A percentile compares a stretch with the other conserved stretches of the same genome.
phyloP scores from a whole-genome alignment of 352 stramenopile genomes.

The Phytophthora rubi region DNA sequence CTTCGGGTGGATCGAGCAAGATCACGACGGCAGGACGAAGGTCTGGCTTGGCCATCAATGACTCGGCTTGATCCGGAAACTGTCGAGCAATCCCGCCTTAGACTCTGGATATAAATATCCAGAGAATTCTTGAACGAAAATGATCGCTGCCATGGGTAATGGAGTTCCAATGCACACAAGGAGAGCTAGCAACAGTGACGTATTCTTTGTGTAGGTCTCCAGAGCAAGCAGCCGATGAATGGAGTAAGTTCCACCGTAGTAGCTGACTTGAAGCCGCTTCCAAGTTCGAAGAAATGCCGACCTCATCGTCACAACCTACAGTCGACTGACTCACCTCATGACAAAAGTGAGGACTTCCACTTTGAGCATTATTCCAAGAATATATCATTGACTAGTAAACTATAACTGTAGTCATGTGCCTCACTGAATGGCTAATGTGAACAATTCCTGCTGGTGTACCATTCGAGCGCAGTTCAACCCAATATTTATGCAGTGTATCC shows the following conservation, averaged over 20 bases:
- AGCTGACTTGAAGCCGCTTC: slow-evolving; percentile 23
- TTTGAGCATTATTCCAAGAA: neutral
- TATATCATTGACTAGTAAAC: neutral
- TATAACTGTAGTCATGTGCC: no score
- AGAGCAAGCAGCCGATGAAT: slow-evolving; percentile 28
- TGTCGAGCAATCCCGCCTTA: no score
- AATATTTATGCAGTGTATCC: no score
- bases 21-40: slow-evolving; percentile 64
- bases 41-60: slow-evolving; percentile 46
- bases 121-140: slow-evolving; percentile 27
- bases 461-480: no score
- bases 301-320: neutral
- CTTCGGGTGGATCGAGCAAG: slow-evolving; percentile 57
- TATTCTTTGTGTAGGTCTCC: slow-evolving; percentile 12
- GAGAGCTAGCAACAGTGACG: slow-evolving; percentile 8
- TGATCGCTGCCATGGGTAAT: slow-evolving; percentile 18
- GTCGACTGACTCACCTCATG: neutral
- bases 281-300: slow-evolving; percentile 6
- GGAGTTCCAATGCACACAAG: slow-evolving; percentile 20
- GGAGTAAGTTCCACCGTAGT: slow-evolving; percentile 22
- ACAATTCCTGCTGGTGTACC: no score
- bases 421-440: no score
- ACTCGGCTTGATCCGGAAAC: slow-evolving; percentile 65
- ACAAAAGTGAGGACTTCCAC: neutral
- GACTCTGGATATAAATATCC: no score